phyloP scores from a whole-genome alignment of 495 filamentous ascomycete genomes.

The Massariosphaeria phaeospora region DNA sequence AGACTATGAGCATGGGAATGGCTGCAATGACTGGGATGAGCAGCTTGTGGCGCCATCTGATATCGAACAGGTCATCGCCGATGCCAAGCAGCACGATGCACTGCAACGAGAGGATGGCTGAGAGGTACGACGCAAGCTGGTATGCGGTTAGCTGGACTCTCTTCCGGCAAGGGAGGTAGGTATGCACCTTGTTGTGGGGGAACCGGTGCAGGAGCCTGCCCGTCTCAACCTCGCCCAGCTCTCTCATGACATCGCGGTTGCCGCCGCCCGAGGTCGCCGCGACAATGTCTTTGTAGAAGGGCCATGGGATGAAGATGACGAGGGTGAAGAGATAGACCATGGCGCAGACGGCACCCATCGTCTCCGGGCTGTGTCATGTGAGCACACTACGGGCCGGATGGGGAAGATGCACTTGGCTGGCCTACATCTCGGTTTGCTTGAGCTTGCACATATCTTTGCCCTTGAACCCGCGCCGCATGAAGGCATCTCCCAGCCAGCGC shows the following conservation, averaged over 20 bases:
- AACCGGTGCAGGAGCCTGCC: constrained; percentile 84
- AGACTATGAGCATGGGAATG: constrained; percentile 91
- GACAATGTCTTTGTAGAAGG: constrained; percentile 97
- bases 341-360: constrained; percentile 95
- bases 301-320: constrained; percentile 90
- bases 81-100: constrained; percentile 85
- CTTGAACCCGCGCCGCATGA: constrained; percentile 83
- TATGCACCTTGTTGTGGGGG: constrained; percentile 80
- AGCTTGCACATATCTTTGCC: constrained; percentile 86
- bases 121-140: constrained; percentile 90
- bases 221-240: constrained; percentile 59
- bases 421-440: constrained; percentile 67
- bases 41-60: constrained; percentile 97
- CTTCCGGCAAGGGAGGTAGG: not conserved
- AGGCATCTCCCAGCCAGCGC: constrained; percentile 87
- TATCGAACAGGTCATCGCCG: constrained; percentile 94
- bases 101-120: constrained; percentile 86
- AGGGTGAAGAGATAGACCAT: constrained; percentile 82
- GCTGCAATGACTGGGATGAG: constrained; percentile 92
- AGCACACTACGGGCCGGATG: not conserved
- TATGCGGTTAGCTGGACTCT: constrained; percentile 6
- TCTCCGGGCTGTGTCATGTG: constrained; percentile 63
- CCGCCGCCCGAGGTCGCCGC: constrained; percentile 92
- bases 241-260: constrained; percentile 76
- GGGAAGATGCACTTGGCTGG: not conserved